Base-by-base conservation (phyloP, 2,329 filamentous ascomycete genomes). In the Cercospora brassicicola region DNA sequence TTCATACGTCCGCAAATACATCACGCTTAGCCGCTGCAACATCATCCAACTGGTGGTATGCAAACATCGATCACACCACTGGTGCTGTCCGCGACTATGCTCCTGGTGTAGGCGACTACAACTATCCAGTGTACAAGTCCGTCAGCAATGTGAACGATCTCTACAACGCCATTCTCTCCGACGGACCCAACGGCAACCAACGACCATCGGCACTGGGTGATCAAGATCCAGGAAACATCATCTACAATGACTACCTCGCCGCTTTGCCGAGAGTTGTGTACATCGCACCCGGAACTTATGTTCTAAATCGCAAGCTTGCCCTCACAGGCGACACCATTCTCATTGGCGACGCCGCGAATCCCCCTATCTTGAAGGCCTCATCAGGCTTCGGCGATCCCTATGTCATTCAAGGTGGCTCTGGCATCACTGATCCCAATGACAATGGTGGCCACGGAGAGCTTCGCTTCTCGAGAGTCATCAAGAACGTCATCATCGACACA, bases 241-340 rank as follows among this genome's bases (percentile, higher is more conserved):
- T 56, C 51, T 23, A 64, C 57, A 67, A 69, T 42, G 61, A 64
- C 26, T 69, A 39, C 45, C 31, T 71, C 10, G 69, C 70, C 8
- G 70, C 66, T 15, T 56, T 69, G 51, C 94, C 94, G 0, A 93
- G 92, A 23, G 62, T 66, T 2, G 62, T 74, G 3, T 74, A 71
- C 30, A 57, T 74, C 13, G 65, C 72, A 10, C 66, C 64, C 6
- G 72, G 73, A 36, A 74, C 71, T 11, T 74, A 74, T 51, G 76
- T 91, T n/a, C n/a, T 60, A 11, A 36, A 23, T 89, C 97, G 73
- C 92, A 88, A 76, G 85, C 84, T 75, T 91, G 93, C 28, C 87
- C 97, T 71, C 81, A 93, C 56, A 89, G 92, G 77, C 84, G 96
- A 96, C 82, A 96, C 94, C 11, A 92, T 96, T 79, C 88, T 97